phyloP scores from a whole-genome alignment of 352 stramenopile species.

The Phytophthora fragariae region DNA sequence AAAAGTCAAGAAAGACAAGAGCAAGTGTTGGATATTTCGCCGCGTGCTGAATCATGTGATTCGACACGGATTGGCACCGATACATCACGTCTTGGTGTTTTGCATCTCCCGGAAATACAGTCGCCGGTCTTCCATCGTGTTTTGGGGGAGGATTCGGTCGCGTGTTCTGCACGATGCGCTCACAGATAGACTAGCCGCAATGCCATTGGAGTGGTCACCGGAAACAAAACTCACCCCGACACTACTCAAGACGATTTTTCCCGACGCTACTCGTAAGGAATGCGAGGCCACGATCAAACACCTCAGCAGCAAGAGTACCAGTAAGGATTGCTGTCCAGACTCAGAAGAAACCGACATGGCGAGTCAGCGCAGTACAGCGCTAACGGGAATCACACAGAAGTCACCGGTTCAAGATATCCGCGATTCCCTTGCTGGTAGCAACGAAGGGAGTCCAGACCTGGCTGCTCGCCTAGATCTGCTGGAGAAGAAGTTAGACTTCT shows the following conservation, averaged over 20 bases:
- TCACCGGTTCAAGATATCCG: slow-evolving; percentile 3
- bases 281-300: slow-evolving; percentile 33
- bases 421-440: neutral
- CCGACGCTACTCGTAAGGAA: slow-evolving; percentile 24
- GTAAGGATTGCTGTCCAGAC: slow-evolving; percentile 20
- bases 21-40: slow-evolving; percentile 29
- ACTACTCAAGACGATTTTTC: slow-evolving; percentile 26
- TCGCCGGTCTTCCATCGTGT: slow-evolving; percentile 21
- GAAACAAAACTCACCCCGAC: slow-evolving; percentile 27
- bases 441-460: slow-evolving; percentile 4
- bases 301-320: slow-evolving; percentile 16
- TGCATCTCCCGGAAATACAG: slow-evolving; percentile 9
- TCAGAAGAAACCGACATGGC: slow-evolving; percentile 18
- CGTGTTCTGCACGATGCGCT: slow-evolving; percentile 31
- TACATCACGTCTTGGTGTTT: slow-evolving; percentile 10
- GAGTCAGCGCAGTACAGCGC: slow-evolving; percentile 18
- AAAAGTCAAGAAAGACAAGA: slow-evolving; percentile 42
- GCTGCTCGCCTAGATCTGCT: slow-evolving; percentile 19
- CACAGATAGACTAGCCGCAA: slow-evolving; percentile 19
- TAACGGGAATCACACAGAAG: slow-evolving; percentile 8
- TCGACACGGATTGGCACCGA: slow-evolving; percentile 20
- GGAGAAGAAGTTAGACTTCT: slow-evolving; percentile 29
- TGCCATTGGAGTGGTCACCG: slow-evolving; percentile 28
- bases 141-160: slow-evolving; percentile 33
- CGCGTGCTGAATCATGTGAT: slow-evolving; percentile 27